These are phyloP conservation scores for Coccomyxa subellipsoidea DNA, from an alignment of 163 green algal species.

Conservation along the genomic window DNA sequence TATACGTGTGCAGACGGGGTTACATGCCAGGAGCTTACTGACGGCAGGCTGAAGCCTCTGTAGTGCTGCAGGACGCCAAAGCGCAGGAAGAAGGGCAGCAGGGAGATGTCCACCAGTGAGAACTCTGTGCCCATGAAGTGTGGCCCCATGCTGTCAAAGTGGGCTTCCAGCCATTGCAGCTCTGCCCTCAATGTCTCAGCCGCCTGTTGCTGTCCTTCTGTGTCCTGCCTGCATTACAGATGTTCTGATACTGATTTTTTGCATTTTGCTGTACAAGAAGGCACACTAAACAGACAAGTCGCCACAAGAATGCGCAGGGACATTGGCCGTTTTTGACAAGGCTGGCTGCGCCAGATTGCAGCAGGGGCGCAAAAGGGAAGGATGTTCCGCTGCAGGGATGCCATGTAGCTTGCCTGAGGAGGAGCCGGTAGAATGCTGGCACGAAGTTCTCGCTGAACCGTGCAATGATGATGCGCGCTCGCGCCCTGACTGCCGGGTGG, in stretches of 20 bases:
- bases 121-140: slow-evolving; percentile 33
- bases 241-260: too few species aligned
- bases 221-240: slow-evolving; percentile 23
- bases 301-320: too few species aligned
- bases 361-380: too few species aligned
- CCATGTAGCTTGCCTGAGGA: slow-evolving; percentile 20
- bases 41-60: not conserved
- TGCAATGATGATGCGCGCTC: slow-evolving; percentile 34
- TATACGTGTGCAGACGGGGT: too few species aligned
- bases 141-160: slow-evolving; percentile 22
- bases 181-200: slow-evolving; percentile 19
- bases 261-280: too few species aligned
- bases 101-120: slow-evolving; percentile 27
- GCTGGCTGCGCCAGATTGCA: too few species aligned
- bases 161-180: slow-evolving; percentile 28
- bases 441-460: slow-evolving; percentile 38
- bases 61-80: slow-evolving; percentile 28
- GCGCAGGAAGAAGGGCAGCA: slow-evolving; percentile 43
- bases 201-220: slow-evolving; percentile 4
- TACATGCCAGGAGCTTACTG: not conserved
- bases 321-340: too few species aligned
- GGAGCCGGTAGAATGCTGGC: slow-evolving; percentile 38
- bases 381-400: too few species aligned
- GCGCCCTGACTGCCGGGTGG: slow-evolving; percentile 27
- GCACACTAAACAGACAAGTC: too few species aligned